A percentile compares a stretch with the other conserved stretches of the same genome.
Evolutionary conservation across 257 asterid genomes (phyloP).

Genomic region (Ophiorrhiza pumila): DNA sequence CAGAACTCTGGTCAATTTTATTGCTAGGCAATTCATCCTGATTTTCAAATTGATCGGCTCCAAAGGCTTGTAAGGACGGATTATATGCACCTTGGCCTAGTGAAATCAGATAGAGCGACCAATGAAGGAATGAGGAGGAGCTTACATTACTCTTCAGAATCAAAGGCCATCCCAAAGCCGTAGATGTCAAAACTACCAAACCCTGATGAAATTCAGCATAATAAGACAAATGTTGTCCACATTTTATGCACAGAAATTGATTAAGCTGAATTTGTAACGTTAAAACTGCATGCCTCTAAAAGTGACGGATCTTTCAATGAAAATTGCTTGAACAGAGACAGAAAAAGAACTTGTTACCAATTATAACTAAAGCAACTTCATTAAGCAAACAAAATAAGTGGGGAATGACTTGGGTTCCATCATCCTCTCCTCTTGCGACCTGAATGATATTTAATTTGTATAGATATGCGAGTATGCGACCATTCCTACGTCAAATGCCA

Average conservation of each 20-base stretch:
- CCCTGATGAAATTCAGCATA: constrained; percentile 67
- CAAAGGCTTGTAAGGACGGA: constrained; percentile 92
- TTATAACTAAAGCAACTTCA: background rate
- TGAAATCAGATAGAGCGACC: constrained; percentile 71
- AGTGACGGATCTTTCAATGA: background rate
- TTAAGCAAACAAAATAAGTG: constrained; percentile 20
- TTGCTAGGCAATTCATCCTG: constrained; percentile 45
- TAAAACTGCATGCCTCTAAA: too few species aligned
- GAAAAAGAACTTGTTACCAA: background rate
- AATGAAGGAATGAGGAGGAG: constrained; percentile 44
- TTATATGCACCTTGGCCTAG: constrained; percentile 83
- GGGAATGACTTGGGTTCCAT: constrained; percentile 38
- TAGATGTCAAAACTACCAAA: constrained; percentile 66
- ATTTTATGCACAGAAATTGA: background rate
- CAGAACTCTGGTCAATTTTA: constrained; percentile 24
- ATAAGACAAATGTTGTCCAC: background rate
- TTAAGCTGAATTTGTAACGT: background rate
- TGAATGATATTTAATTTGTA: background rate
- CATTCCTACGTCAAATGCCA: constrained; percentile 4
- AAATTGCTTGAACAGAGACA: background rate
- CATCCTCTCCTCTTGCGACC: background rate
- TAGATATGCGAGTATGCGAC: too few species aligned
- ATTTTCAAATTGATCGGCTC: constrained; percentile 65
- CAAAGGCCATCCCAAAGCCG: constrained; percentile 62
- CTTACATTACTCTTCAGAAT: constrained; percentile 25